phyloP scores from a whole-genome alignment of 352 stramenopile genomes.

The Globisporangium emineosum region DNA sequence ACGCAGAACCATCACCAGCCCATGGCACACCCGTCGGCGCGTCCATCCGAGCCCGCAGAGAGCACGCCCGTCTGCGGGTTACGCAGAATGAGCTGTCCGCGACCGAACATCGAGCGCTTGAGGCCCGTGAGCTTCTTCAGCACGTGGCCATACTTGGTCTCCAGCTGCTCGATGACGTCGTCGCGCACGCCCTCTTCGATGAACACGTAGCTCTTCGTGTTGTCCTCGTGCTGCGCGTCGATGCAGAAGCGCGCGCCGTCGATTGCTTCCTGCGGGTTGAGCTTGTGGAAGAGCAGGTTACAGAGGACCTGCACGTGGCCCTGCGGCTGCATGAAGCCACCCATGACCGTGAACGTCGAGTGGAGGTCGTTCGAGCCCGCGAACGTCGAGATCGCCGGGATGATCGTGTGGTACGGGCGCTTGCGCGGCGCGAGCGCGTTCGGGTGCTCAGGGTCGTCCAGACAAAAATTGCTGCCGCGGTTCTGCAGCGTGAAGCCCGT shows the following conservation, averaged over 20 bases:
- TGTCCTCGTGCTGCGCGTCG: constrained; percentile 65
- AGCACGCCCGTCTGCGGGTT: constrained; percentile 86
- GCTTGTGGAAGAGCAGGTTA: constrained; percentile 78
- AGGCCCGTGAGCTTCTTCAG: constrained; percentile 36
- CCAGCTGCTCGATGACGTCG: constrained; percentile 67
- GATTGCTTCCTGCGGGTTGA: constrained; percentile 90
- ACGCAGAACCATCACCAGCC: constrained; percentile 41
- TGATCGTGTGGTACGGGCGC: constrained; percentile 98
- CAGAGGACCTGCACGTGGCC: constrained; percentile 94
- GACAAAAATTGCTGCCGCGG: constrained; percentile 92
- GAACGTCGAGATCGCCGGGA: constrained; percentile 92
- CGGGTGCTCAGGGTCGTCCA: constrained; percentile 82
- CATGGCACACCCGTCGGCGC: constrained; percentile 93
- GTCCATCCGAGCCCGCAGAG: constrained; percentile 93
- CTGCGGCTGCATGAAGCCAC: constrained; percentile 96
- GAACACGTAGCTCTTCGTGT: constrained; percentile 59
- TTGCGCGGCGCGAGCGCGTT: constrained; percentile 92
- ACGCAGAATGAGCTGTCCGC: constrained; percentile 83
- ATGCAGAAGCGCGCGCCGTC: constrained; percentile 95
- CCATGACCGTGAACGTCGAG: constrained; percentile 90
- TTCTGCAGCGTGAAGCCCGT: constrained; percentile 98
- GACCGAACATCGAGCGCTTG: constrained; percentile 58
- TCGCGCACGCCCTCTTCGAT: constrained; percentile 82
- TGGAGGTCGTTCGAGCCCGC: constrained; percentile 85
- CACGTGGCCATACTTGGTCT: constrained; percentile 74